Conservation (phyloP, 768 basidiomycete species). For the Lepiota venenata region DNA sequence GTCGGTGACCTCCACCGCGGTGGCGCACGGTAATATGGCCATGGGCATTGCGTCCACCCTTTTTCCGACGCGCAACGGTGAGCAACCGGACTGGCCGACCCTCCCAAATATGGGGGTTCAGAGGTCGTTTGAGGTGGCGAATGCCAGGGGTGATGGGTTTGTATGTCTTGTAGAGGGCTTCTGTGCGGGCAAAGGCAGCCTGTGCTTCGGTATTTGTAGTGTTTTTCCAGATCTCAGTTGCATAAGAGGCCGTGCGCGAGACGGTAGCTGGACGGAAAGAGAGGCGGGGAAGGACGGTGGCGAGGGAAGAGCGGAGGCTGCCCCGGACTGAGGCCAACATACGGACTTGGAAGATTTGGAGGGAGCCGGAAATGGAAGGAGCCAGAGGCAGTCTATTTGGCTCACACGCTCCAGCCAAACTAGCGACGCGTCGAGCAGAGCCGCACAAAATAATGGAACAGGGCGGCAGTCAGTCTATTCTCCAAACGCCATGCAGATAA, state of each 20-base stretch:
- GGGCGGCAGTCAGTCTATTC: too few species aligned
- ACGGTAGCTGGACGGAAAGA: slow-evolving; percentile 13
- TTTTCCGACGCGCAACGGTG: slow-evolving; percentile 77
- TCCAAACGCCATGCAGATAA: slow-evolving; percentile 64
- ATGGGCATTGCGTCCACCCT: slow-evolving; percentile 80
- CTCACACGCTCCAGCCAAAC: slow-evolving; percentile 11
- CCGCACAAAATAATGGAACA: too few species aligned
- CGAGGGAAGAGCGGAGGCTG: slow-evolving; percentile 34
- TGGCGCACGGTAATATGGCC: slow-evolving; percentile 87
- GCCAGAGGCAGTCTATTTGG: slow-evolving; percentile 15
- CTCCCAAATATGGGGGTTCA: slow-evolving; percentile 78
- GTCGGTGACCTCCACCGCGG: slow-evolving; percentile 88
- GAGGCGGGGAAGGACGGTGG: slow-evolving; percentile 18
- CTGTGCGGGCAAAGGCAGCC: slow-evolving; percentile 46
- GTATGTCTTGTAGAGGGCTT: slow-evolving; percentile 78
- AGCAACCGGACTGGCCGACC: slow-evolving; percentile 84
- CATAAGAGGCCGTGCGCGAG: slow-evolving; percentile 27
- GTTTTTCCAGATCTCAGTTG: slow-evolving; percentile 35
- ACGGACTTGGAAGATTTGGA: slow-evolving; percentile 12
- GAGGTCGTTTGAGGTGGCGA: slow-evolving; percentile 82
- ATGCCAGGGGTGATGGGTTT: slow-evolving; percentile 85
- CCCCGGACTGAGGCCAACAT: slow-evolving; percentile 46
- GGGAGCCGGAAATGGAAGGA: slow-evolving; percentile 20
- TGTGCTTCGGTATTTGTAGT: slow-evolving; percentile 31
- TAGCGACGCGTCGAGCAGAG: slow-evolving; percentile 12